These are phyloP conservation scores for Fusarium sp. DNA, from an alignment of 2,329 filamentous ascomycete genomes.

Conservation along the genomic window DNA sequence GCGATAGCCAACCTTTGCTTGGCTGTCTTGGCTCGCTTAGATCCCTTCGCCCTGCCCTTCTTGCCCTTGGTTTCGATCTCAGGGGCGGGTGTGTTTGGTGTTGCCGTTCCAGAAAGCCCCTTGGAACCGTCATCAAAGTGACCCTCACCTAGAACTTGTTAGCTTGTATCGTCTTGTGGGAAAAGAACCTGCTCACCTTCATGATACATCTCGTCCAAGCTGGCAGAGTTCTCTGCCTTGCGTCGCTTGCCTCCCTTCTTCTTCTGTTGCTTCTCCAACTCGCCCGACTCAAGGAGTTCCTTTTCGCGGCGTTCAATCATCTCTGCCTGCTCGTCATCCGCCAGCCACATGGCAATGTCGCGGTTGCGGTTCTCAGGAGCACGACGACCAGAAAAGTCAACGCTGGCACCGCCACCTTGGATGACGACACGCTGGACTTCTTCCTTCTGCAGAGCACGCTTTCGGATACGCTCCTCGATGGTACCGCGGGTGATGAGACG, in stretches of 20 bases:
- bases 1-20: conserved; percentile 77
- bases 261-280: conserved; percentile 72
- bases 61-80: conserved; percentile 66
- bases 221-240: conserved; percentile 67
- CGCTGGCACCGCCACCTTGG: conserved; percentile 87
- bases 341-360: conserved; percentile 98
- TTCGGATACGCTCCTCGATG: conserved; percentile 97
- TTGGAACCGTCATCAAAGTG: conserved; percentile 93
- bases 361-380: conserved; percentile 93
- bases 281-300: conserved; percentile 82
- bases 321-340: conserved; percentile 95
- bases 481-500: conserved; percentile 96
- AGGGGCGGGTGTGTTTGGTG: conserved; percentile 84
- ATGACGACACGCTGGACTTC: conserved; percentile 98
- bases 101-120: conserved; percentile 66
- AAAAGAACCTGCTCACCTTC: conserved; percentile 78
- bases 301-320: conserved; percentile 93
- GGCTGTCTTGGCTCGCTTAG: conserved; percentile 71
- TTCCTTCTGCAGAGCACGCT: conserved; percentile 97
- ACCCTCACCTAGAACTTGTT: conserved; percentile 79
- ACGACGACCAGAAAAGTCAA: conserved; percentile 95
- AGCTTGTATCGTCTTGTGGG: conserved; percentile 25
- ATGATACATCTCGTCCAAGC: conserved; percentile 98
- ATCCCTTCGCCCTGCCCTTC: conserved; percentile 68
- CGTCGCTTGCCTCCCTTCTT: conserved; percentile 71